Evolutionary conservation across 1,284 basidiomycete genomes (phyloP), one percentile per base, ranked within the genome.

Genomic region (Trametes pubescens): DNA sequence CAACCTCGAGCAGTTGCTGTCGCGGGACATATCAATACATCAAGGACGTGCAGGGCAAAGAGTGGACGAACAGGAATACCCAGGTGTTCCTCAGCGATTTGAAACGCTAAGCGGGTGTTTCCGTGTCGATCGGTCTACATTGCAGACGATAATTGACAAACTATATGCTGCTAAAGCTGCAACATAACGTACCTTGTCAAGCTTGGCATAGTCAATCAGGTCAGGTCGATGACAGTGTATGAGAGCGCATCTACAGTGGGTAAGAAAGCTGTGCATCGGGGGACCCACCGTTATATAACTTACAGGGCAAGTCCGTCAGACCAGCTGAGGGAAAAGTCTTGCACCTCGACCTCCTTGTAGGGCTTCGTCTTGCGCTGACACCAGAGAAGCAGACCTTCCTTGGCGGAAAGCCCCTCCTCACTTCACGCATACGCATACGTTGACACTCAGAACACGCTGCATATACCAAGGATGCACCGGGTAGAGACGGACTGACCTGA

Each of bases 181-280:
- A 18, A n/a, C 6, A n/a, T 43, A 16, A 47, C 72, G 37, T 61
- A 90, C 92, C 84, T 93, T 94, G 79, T 94, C 84, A 47, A 99
- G 77, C 59, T 85, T 86, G 72, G 95, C 86, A 72, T 93, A 99
- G 76, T 99, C 91, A 51, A 99, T 79, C 40, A 99, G 80, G 75
- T 99, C 97, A 0, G 97, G 97, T 48, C 97, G 91, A 83, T 99
- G 97, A 55, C 92, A 93, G 74, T 99, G 97, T 66, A 99, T 98
- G 49, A 99, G 82, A 8, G 97, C 97, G 77, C 97, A 99, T 73
- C 95, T 97, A 65, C 66, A 52, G 68, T 64, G 65, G 52, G 65
- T 61, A 21, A 60, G 26, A 21, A n/a, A 51, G 29, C 48, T 10
- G 22, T 35, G 21, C 47, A 21, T 32, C 18, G 16, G 38, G 3